Base-by-base conservation (phyloP, 2,329 filamentous ascomycete genomes). In the Pseudocercospora vitis region DNA sequence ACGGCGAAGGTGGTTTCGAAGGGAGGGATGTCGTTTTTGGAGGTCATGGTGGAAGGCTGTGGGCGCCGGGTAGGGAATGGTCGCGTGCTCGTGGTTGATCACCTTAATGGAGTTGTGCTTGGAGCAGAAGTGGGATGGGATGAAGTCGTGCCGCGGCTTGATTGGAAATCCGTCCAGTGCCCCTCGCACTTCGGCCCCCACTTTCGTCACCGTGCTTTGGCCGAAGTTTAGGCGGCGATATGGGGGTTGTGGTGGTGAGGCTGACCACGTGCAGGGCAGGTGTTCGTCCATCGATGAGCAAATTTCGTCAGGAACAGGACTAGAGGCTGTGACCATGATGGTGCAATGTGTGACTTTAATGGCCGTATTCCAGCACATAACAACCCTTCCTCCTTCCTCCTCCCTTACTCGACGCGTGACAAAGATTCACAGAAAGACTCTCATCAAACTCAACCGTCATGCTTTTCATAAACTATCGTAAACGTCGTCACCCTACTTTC, bases 1-100 rank as follows among this genome's bases (percentile, higher is more conserved):
- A 97, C 94, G 60, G 92, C 91, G 73, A 97, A 97, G 61, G 92
- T 87, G 57, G 92, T 95, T 87, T 97, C 69, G 57, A 73, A 73
- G 6, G 66, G 56, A 29, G 70, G 70, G 46, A 72, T 70, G 37
- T 42, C 14, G 28, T 6, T 29, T 29, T 6, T 7, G 60, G 50
- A 12, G 16, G 66, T 70, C 51, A 49, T 55, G 48, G 31, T 39
- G 19, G 33, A 9, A 4, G 21, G 31, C 19, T n/a, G 23, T 12
- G 16, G 14, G 6, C 26, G 7, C 11, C 7, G 1, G 16, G 12
- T 1, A 3, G 32, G 7, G 19, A n/a, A n/a, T n/a, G n/a, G n/a
- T n/a, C n/a, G 16, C 42, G 32, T 5, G 9, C 39, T 39, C 35
- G 32, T 48, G 48, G n/a, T 40, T 14, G 40, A 11, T 47, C 40